Conservation (phyloP, 2,329 filamentous ascomycete genomes). For the Dendrostoma leiphaemia region DNA sequence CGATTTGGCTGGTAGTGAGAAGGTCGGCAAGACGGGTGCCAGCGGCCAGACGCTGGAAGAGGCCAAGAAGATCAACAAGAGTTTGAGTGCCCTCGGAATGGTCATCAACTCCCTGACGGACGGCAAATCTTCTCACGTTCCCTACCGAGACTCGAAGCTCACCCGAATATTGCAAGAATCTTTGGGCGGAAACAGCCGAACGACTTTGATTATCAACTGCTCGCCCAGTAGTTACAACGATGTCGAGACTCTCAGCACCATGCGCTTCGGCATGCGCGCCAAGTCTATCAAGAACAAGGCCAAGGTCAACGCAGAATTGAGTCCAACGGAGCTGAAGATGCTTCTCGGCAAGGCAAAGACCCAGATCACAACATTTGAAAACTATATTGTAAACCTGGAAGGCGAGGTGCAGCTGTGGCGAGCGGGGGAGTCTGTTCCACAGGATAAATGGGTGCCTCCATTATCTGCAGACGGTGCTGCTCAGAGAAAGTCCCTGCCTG, state of each 20-base stretch:
- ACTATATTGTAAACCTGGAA: slow-evolving; percentile 80
- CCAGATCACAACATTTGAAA: slow-evolving; percentile 85
- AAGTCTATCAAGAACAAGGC: slow-evolving; percentile 99
- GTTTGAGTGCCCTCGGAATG: slow-evolving; percentile 95
- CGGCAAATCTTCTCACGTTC: slow-evolving; percentile 93
- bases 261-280: slow-evolving; percentile 92
- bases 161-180: slow-evolving; percentile 97
- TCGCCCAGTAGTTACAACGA: slow-evolving; percentile 99
- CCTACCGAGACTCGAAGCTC: slow-evolving; percentile 96
- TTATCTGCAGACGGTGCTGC: slow-evolving; percentile 55
- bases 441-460: slow-evolving; percentile 79
- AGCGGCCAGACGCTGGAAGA: slow-evolving; percentile 97
- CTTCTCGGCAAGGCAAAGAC: slow-evolving; percentile 89
- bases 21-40: slow-evolving; percentile 96
- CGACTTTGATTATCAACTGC: slow-evolving; percentile 98
- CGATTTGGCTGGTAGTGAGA: slow-evolving; percentile 96
- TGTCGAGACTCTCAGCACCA: slow-evolving; percentile 84
- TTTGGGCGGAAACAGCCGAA: slow-evolving; percentile 93
- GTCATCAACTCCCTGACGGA: slow-evolving; percentile 98
- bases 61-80: slow-evolving; percentile 99
- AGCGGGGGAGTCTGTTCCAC: slow-evolving; percentile 81
- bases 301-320: slow-evolving; percentile 98
- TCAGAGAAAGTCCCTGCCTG: slow-evolving; percentile 37
- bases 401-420: slow-evolving; percentile 86
- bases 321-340: slow-evolving; percentile 89